Base-by-base conservation (phyloP, 768 basidiomycete species). In the Xerocomus brunneocitrinus region DNA sequence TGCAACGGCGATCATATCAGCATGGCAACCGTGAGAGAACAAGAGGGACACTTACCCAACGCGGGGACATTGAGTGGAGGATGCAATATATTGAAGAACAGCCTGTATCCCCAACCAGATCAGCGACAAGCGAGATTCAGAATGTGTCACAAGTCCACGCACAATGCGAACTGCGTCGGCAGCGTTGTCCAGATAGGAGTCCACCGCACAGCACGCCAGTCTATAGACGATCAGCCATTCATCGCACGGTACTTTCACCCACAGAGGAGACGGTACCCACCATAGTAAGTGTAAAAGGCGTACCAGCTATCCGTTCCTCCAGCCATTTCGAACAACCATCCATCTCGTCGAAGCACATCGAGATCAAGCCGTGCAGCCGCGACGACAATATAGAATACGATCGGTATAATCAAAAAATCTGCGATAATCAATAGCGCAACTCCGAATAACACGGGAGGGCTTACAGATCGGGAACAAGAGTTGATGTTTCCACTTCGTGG, bases 91-190 rank as follows among this genome's bases (percentile, higher is more conserved):
- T 91, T 91, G 72, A 92, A 91, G 65, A 92, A 91, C 34, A 92
- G 56, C 53, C 87, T 89, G 52, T n/a, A 34, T 10, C 27, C 25
- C 44, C 12, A 65, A 63, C 16, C 68, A 67, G 48, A 71, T 67
- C 39, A 73, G 55, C 28, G 8, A 44, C 8, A 6, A 5, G 40
- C 5, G 1, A 24, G 19, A 4, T 7, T 12, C 19, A 1, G 35
- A 32, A 22, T 3, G 4, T 10, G 14, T 22, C 22, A 34, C 67
- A 55, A 42, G 58, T 34, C 32, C 61, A 72, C 89, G 64, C 56
- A 87, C 83, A 99, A 68, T 4, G 95, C 95, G 54, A 98, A 82
- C 65, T 98, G 95, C 1, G 95, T 98, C 4, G 95, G 95, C 63
- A 99, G 72, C 0, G 92, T 95, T 1, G 79, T 72, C 83, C 87